A percentile compares a stretch with the other conserved stretches of the same genome.
Conservation (phyloP, 2,329 filamentous ascomycete species). For the Colletotrichum phormii region DNA sequence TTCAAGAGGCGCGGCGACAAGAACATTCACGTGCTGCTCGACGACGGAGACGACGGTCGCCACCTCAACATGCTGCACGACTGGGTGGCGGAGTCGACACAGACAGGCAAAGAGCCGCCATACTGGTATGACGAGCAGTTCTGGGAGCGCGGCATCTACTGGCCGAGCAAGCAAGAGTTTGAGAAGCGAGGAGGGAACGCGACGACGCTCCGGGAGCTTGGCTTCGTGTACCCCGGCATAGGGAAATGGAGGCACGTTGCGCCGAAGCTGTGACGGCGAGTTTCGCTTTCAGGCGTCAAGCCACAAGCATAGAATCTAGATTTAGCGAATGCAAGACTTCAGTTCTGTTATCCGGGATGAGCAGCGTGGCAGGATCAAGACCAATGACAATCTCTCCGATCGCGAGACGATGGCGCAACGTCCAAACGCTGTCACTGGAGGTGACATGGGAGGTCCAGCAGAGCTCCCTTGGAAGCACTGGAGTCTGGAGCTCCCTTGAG, state of each 20-base stretch:
- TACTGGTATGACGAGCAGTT: slow-evolving; percentile 77
- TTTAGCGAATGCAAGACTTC: neutral
- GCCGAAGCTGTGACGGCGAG: neutral
- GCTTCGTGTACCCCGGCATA: slow-evolving; percentile 36
- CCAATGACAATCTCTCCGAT: neutral
- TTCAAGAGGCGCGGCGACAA: slow-evolving; percentile 57
- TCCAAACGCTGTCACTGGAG: neutral
- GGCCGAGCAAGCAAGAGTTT: slow-evolving; percentile 79
- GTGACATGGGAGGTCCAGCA: slow-evolving; percentile 1
- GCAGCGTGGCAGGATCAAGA: neutral
- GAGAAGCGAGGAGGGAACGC: slow-evolving; percentile 73
- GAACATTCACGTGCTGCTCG: slow-evolving; percentile 59
- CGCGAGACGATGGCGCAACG: slow-evolving; percentile 8
- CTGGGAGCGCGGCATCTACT: slow-evolving; percentile 78
- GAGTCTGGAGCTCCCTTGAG: neutral
- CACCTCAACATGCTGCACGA: slow-evolving; percentile 78
- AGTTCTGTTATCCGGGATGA: neutral
- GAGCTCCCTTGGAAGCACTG: neutral
- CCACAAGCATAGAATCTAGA: neutral
- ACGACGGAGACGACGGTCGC: slow-evolving; percentile 69
- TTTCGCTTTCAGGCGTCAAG: too few relatives aligned
- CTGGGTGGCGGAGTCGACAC: slow-evolving; percentile 65
- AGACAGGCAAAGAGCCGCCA: slow-evolving; percentile 74
- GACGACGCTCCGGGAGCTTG: slow-evolving; percentile 63
- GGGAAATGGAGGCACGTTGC: slow-evolving; percentile 19